Conservation (phyloP, 208 protist species). For the Crithidia thermophila region DNA sequence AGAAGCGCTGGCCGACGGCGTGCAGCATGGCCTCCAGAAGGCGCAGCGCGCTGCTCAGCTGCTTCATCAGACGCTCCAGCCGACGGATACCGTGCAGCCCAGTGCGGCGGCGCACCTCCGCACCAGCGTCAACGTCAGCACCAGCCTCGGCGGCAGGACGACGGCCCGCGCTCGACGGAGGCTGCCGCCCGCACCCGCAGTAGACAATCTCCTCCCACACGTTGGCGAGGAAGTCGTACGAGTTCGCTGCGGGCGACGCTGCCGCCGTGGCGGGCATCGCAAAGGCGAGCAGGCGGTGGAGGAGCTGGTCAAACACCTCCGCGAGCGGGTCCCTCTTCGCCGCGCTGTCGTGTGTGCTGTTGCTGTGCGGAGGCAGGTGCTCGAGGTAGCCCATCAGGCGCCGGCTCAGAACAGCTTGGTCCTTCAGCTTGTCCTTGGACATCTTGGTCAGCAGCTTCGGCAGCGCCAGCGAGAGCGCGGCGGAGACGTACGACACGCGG, state of each 20-base stretch:
- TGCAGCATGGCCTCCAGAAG: slow-evolving; percentile 71
- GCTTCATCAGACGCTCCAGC: slow-evolving; percentile 64
- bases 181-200: slow-evolving; percentile 29
- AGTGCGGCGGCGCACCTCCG: slow-evolving; percentile 18
- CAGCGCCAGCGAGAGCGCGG: slow-evolving; percentile 68
- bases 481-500: slow-evolving; percentile 68
- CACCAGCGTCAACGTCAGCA: background rate
- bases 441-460: slow-evolving; percentile 78
- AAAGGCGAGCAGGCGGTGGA: slow-evolving; percentile 70
- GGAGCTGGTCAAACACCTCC: slow-evolving; percentile 66
- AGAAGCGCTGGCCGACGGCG: slow-evolving; percentile 68
- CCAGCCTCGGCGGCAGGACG: slow-evolving; percentile 5
- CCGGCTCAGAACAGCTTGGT: slow-evolving; percentile 80
- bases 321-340: slow-evolving; percentile 36
- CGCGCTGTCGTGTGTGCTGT: background rate
- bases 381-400: slow-evolving; percentile 80
- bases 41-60: slow-evolving; percentile 58
- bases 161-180: background rate
- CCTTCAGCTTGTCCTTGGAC: slow-evolving; percentile 72
- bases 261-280: slow-evolving; percentile 31
- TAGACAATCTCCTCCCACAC: slow-evolving; percentile 34
- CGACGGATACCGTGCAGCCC: slow-evolving; percentile 41
- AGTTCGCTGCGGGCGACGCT: background rate
- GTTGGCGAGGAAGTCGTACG: slow-evolving; percentile 34
- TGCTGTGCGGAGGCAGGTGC: slow-evolving; percentile 37